Percentiles rank a stretch among this genome's conserved stretches.
Conservation (phyloP, 2,329 filamentous ascomycete species). For the Xylaria digitata region DNA sequence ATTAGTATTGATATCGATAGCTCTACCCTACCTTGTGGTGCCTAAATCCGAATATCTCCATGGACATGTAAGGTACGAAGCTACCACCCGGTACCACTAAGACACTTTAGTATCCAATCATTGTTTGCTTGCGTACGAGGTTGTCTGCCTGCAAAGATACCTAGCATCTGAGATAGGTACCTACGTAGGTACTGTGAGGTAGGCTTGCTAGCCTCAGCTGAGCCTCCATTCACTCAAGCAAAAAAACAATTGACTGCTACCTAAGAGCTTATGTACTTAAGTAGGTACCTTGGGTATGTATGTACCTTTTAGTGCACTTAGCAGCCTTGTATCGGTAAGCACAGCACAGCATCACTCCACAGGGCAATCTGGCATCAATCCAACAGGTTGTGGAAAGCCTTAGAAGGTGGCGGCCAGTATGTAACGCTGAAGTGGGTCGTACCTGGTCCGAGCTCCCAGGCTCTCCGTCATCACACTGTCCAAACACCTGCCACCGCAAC, state of each 20-base stretch:
- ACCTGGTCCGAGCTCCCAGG: constrained; percentile 41
- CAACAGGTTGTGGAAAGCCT: constrained; percentile 37
- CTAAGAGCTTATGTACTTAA: background rate
- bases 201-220: background rate
- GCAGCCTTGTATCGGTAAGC: constrained; percentile 31
- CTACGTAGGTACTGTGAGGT: background rate
- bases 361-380: constrained; percentile 36
- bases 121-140: constrained; percentile 39
- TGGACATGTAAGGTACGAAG: constrained; percentile 24
- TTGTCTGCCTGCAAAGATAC: constrained; percentile 38
- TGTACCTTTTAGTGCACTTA: constrained; percentile 1
- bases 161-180: constrained; percentile 1
- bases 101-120: constrained; percentile 28
- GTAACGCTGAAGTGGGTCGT: constrained; percentile 27
- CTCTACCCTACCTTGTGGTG: too few species aligned
- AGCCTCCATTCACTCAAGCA: background rate
- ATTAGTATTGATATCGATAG: too few species aligned
- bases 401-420: constrained; percentile 41
- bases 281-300: background rate
- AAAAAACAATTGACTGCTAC: too few species aligned
- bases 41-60: constrained; percentile 19
- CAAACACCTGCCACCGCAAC: constrained; percentile 39
- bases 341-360: constrained; percentile 8
- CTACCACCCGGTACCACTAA: background rate
- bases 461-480: constrained; percentile 41